phyloP scores from a whole-genome alignment of 192 early-diverging fungal species.

The Backusella australiensis region DNA sequence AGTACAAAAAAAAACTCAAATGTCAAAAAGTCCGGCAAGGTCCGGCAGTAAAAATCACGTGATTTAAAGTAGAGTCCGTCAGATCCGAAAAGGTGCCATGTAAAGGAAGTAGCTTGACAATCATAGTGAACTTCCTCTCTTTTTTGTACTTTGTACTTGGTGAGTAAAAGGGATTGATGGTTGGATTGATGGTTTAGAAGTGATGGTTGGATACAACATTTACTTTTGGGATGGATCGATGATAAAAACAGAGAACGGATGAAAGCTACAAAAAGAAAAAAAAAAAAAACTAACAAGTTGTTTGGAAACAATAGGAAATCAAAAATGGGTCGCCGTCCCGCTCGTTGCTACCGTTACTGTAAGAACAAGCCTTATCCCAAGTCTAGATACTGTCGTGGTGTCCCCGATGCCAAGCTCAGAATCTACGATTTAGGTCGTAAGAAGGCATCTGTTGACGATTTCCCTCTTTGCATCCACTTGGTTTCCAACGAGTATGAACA shows the following conservation, averaged over 20 bases:
- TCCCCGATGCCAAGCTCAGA: slow-evolving; percentile 97
- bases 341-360: slow-evolving; percentile 98
- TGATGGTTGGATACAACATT: slow-evolving; percentile 10
- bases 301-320: background rate
- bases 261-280: background rate
- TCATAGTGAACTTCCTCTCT: slow-evolving; percentile 15
- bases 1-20: too few relatives aligned
- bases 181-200: slow-evolving; percentile 8
- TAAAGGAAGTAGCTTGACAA: background rate
- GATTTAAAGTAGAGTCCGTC: background rate
- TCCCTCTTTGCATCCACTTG: too few relatives aligned
- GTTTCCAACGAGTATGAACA: too few relatives aligned
- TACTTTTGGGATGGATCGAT: background rate
- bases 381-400: slow-evolving; percentile 98
- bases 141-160: slow-evolving; percentile 24
- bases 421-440: slow-evolving; percentile 98
- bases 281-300: background rate
- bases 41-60: background rate
- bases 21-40: background rate
- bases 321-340: slow-evolving; percentile 96
- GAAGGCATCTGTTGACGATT: too few relatives aligned
- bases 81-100: background rate
- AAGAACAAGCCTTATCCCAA: slow-evolving; percentile 99
- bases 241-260: background rate
- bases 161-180: background rate